Conservation (phyloP, 257 asterid genomes). For the Leptodermis oblonga region DNA sequence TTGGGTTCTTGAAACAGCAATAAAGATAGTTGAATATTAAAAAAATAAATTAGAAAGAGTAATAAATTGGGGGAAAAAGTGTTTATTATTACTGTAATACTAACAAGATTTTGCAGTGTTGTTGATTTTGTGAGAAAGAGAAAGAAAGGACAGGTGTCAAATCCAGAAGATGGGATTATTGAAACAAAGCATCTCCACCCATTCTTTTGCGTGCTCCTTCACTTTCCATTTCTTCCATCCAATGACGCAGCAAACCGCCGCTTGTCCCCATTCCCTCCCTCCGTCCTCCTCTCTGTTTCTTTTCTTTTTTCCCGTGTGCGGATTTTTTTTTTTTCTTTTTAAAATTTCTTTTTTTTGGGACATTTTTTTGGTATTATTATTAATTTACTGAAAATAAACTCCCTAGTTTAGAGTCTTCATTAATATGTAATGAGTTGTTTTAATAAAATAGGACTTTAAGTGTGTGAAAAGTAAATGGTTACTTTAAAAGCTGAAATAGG, state of each 20-base stretch:
- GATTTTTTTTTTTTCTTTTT: background rate
- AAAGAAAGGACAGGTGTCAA: conserved; percentile 36
- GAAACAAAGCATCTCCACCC: conserved; percentile 53
- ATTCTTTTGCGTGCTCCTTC: conserved; percentile 18
- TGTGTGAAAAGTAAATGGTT: too few species aligned
- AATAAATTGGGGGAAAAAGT: too few species aligned
- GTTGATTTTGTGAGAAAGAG: background rate
- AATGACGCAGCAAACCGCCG: conserved; percentile 8
- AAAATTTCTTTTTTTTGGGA: background rate
- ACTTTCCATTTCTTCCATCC: conserved; percentile 16
- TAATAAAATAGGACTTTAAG: too few species aligned
- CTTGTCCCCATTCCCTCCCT: background rate
- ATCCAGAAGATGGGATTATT: conserved; percentile 24
- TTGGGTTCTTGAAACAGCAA: conserved; percentile 24
- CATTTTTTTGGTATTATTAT: too few species aligned
- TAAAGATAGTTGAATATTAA: conserved; percentile 27
- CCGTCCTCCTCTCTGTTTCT: too few species aligned
- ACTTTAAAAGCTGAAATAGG: too few species aligned
- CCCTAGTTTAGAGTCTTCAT: too few species aligned
- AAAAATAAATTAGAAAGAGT: too few species aligned
- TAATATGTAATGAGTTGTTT: too few species aligned
- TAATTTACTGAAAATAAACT: too few species aligned
- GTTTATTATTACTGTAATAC: background rate
- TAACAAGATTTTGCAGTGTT: background rate
- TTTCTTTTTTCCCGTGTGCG: background rate